Percentiles rank a stretch among this genome's conserved stretches.
phyloP scores from a whole-genome alignment of 1,139 yeast genomes.

The Keqinozyma sinolaborantium region DNA sequence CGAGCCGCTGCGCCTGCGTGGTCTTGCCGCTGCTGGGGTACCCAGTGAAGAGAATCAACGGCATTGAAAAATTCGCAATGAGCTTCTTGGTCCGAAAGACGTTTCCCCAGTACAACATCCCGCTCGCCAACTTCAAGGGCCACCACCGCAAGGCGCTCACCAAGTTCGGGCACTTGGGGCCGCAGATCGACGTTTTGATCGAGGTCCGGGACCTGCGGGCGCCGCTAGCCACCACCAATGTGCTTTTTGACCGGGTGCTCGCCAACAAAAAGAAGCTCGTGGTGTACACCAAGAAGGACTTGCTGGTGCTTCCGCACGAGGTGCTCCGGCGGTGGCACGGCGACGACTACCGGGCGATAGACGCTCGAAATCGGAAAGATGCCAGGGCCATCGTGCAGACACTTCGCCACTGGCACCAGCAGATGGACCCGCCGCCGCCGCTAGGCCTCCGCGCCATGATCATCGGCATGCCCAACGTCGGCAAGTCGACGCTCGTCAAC shows the following conservation, averaged over 20 bases:
- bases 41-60: conserved; percentile 79
- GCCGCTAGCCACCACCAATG: conserved; percentile 80
- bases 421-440: conserved; percentile 69
- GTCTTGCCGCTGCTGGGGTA: conserved; percentile 86
- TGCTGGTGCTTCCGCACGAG: conserved; percentile 27
- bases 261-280: conserved; percentile 57
- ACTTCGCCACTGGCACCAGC: conserved; percentile 40
- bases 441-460: conserved; percentile 74
- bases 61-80: conserved; percentile 51
- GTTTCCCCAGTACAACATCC: conserved; percentile 69
- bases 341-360: conserved; percentile 58
- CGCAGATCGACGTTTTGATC: conserved; percentile 75
- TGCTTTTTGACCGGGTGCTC: conserved; percentile 67
- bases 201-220: conserved; percentile 90
- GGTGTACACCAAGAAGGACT: conserved; percentile 68
- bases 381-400: conserved; percentile 47
- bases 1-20: conserved; percentile 60
- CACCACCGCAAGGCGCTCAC: conserved; percentile 84
- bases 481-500: conserved; percentile 88
- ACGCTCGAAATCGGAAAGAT: conserved; percentile 53
- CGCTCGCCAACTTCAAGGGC: conserved; percentile 81
- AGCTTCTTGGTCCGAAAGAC: conserved; percentile 41
- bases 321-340: conserved; percentile 54
- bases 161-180: conserved; percentile 65
- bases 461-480: conserved; percentile 98